Percentiles rank a stretch among this genome's conserved stretches.
These are phyloP conservation scores for Mycena galericulata DNA, from an alignment of 768 basidiomycete genomes.

Conservation along the genomic window DNA sequence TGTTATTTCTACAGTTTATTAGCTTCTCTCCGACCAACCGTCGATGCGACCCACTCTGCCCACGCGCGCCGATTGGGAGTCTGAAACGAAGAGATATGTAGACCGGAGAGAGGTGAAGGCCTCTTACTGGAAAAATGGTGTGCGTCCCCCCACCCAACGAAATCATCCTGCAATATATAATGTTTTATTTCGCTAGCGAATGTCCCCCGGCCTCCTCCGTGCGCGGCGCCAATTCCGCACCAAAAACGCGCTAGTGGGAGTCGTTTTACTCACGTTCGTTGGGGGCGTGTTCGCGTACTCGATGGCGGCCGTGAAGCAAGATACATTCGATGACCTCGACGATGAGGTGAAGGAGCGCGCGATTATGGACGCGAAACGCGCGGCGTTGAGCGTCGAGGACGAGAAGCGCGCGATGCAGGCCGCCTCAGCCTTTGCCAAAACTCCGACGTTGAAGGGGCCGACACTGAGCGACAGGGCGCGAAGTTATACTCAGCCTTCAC, in stretches of 20 bases:
- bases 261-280: constrained; percentile 77
- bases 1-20: not conserved
- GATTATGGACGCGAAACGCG: not conserved
- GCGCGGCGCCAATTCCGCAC: constrained; percentile 88
- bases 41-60: constrained; percentile 33
- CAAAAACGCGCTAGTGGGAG: constrained; percentile 84
- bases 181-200: constrained; percentile 60
- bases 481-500: too few relatives aligned
- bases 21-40: not conserved
- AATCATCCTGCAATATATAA: not conserved
- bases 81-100: constrained; percentile 32
- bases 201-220: constrained; percentile 89
- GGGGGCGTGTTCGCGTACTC: constrained; percentile 51
- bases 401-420: not conserved
- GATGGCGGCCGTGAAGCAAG: not conserved
- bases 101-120: constrained; percentile 29
- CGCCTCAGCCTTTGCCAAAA: not conserved
- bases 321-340: not conserved
- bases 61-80: constrained; percentile 39
- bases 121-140: constrained; percentile 36
- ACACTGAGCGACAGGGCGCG: too few relatives aligned
- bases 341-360: not conserved
- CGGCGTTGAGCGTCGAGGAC: not conserved
- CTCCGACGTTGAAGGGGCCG: too few relatives aligned
- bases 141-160: constrained; percentile 7